These are phyloP conservation scores for Corinectria fuckeliana DNA, from an alignment of 2,329 filamentous ascomycete species.

Conservation along the genomic window DNA sequence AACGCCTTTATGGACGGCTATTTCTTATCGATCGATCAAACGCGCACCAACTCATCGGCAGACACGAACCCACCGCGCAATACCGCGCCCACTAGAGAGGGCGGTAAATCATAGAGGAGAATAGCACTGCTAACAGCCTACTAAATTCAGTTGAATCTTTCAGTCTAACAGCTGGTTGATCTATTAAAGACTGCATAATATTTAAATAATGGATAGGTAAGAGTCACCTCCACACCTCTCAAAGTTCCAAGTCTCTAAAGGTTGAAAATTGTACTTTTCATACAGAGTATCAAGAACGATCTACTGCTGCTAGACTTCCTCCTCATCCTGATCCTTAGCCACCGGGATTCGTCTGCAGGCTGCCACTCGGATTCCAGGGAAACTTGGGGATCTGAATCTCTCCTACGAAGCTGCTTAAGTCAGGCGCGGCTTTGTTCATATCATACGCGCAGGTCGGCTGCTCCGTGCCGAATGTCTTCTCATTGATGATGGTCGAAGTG, in stretches of 20 bases:
- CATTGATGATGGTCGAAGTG: conserved; percentile 6
- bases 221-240: too few species aligned
- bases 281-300: background rate
- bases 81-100: too few species aligned
- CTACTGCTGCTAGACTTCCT: background rate
- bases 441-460: conserved; percentile 22
- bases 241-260: background rate
- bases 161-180: too few species aligned
- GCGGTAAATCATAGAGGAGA: too few species aligned
- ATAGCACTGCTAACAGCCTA: too few species aligned
- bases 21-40: too few species aligned
- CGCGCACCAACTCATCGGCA: too few species aligned
- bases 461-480: conserved; percentile 21
- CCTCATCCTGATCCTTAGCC: conserved; percentile 1
- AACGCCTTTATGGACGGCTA: too few species aligned
- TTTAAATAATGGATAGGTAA: too few species aligned
- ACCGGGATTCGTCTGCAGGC: conserved; percentile 28
- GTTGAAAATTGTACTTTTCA: background rate
- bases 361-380: conserved; percentile 25
- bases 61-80: too few species aligned
- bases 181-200: too few species aligned
- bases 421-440: conserved; percentile 8
- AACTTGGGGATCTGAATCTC: conserved; percentile 27
- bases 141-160: too few species aligned
- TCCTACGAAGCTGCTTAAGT: conserved; percentile 20